phyloP scores from a whole-genome alignment of 2,329 filamentous ascomycete species.

The Aureobasidium vineae region DNA sequence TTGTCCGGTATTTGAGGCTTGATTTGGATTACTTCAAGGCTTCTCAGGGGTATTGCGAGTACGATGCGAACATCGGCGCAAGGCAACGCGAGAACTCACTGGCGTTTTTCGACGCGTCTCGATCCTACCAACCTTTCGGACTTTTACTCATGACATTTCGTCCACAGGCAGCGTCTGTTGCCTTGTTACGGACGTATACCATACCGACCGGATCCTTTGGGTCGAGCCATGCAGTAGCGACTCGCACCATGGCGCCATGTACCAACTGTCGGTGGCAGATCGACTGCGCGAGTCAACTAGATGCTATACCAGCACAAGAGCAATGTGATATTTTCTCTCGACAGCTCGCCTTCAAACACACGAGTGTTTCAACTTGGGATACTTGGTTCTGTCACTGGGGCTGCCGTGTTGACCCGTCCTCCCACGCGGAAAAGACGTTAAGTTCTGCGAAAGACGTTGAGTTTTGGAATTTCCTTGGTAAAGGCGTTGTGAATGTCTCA shows the following conservation, averaged over 20 bases:
- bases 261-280: background rate
- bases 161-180: background rate
- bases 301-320: background rate
- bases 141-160: background rate
- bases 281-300: background rate
- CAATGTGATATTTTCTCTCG: too few relatives aligned
- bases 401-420: background rate
- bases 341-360: background rate
- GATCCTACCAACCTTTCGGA: background rate
- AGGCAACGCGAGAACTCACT: background rate
- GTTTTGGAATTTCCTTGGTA: background rate
- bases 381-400: too few relatives aligned
- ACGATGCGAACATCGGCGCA: background rate
- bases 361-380: constrained; percentile 11
- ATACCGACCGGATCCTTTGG: background rate
- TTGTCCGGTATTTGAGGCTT: constrained; percentile 6
- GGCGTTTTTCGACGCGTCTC: constrained; percentile 6
- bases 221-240: background rate
- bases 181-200: background rate
- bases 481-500: constrained; percentile 18
- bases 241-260: background rate
- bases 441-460: constrained; percentile 12
- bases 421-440: background rate
- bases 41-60: background rate
- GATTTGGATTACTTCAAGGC: background rate